Evolutionary conservation across 2,329 filamentous ascomycete species (phyloP).

Genomic region (Colletotrichum eremochloae): DNA sequence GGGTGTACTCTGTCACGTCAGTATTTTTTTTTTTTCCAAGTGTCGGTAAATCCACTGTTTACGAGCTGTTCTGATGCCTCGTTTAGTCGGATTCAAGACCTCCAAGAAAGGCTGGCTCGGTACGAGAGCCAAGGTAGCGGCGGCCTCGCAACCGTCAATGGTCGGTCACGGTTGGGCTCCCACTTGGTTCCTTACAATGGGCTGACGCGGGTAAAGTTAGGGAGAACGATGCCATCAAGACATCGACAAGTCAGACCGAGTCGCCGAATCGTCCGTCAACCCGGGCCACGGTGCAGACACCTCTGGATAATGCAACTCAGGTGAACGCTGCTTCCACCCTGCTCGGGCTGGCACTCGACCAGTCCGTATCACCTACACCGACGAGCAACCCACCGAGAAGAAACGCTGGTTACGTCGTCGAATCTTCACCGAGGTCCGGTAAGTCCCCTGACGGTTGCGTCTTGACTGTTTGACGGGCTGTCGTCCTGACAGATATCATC

Average conservation of each 20-base stretch:
- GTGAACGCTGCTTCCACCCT: constrained; percentile 32
- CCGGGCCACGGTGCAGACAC: constrained; percentile 17
- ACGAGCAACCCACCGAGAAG: neutral
- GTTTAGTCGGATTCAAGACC: constrained; percentile 39
- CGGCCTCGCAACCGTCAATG: neutral
- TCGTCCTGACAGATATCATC: neutral
- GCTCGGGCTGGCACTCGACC: constrained; percentile 22
- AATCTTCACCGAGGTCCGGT: constrained; percentile 23
- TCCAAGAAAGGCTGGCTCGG: constrained; percentile 41
- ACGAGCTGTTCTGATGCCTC: neutral
- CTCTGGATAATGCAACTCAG: constrained; percentile 31
- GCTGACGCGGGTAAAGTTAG: neutral
- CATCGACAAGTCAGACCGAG: neutral
- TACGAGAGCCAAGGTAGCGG: constrained; percentile 36
- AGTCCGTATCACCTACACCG: constrained; percentile 5
- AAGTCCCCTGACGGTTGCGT: neutral
- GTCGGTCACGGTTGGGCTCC: neutral
- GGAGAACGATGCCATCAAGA: neutral
- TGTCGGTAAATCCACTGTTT: neutral
- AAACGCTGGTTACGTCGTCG: neutral
- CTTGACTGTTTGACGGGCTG: neutral
- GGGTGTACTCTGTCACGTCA: constrained; percentile 41
- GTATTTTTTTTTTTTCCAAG: neutral
- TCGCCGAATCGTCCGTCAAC: constrained; percentile 12
- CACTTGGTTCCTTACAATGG: neutral